Percentiles rank a stretch among this genome's conserved stretches.
phyloP scores from a whole-genome alignment of 1,284 basidiomycete genomes.

The Rhodotorula sp. region DNA sequence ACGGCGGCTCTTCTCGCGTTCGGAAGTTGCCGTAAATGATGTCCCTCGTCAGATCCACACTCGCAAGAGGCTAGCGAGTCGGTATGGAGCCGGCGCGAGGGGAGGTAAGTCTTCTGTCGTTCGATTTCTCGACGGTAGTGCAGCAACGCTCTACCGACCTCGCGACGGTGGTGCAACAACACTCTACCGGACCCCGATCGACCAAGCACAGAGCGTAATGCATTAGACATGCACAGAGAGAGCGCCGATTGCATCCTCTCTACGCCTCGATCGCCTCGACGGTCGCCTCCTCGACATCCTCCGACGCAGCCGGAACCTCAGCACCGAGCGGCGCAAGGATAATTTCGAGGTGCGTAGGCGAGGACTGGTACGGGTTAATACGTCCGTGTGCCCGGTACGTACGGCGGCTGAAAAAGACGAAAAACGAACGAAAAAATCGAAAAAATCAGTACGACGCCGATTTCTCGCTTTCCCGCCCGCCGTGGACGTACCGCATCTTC shows the following conservation, averaged over 20 bases:
- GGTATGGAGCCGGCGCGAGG: too few relatives aligned
- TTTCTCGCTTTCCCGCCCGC: accelerated
- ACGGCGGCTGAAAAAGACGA: slow-evolving; percentile 60
- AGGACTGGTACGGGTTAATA: slow-evolving; percentile 63
- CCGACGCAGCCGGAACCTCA: slow-evolving; percentile 78
- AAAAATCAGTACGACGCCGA: not conserved
- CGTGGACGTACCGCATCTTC: slow-evolving; percentile 71
- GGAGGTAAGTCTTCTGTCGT: too few relatives aligned
- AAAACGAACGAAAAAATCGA: not conserved
- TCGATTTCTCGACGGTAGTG: too few relatives aligned
- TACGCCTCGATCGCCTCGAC: slow-evolving; percentile 21
- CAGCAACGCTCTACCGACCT: too few relatives aligned
- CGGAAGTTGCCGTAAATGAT: too few relatives aligned
- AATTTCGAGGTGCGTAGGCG: slow-evolving; percentile 93
- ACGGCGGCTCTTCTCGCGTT: too few relatives aligned
- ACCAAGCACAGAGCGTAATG: too few relatives aligned
- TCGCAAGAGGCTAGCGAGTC: too few relatives aligned
- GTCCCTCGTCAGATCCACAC: too few relatives aligned
- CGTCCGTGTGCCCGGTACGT: slow-evolving; percentile 84
- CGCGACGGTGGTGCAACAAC: too few relatives aligned
- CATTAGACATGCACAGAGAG: not conserved
- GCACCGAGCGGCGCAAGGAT: slow-evolving; percentile 74
- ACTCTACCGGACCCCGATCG: too few relatives aligned
- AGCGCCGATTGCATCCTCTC: not conserved
- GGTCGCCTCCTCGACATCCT: slow-evolving; percentile 44